Conservation (phyloP, 768 basidiomycete genomes). For the Russula olivacea region DNA sequence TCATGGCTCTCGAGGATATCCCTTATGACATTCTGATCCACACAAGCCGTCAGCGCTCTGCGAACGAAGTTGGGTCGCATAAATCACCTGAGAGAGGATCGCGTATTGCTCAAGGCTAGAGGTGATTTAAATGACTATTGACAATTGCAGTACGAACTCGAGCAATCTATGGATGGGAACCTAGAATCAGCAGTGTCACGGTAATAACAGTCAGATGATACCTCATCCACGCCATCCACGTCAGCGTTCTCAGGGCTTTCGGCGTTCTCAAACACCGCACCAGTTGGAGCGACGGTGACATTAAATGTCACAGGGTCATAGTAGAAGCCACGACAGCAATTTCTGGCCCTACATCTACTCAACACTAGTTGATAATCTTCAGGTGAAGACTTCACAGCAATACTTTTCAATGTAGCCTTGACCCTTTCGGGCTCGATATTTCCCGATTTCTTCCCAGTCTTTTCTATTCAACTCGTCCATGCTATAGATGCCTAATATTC, state of each 20-base stretch:
- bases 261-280: not conserved
- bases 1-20: slow-evolving; percentile 20
- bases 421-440: slow-evolving; percentile 7
- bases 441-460: slow-evolving; percentile 13
- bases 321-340: not conserved
- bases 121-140: not conserved
- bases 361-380: not conserved
- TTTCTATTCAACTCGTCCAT: slow-evolving; percentile 15
- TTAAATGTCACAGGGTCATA: slow-evolving; percentile 11
- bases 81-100: slow-evolving; percentile 12
- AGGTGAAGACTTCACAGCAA: not conserved
- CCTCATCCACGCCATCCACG: slow-evolving; percentile 11
- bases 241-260: not conserved
- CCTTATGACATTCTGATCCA: slow-evolving; percentile 3
- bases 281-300: not conserved
- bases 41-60: not conserved
- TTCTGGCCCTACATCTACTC: slow-evolving; percentile 15
- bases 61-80: not conserved
- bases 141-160: slow-evolving; percentile 5
- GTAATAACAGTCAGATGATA: not conserved
- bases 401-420: slow-evolving; percentile 9
- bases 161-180: slow-evolving; percentile 7
- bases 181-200: not conserved
- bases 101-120: slow-evolving; percentile 21
- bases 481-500: slow-evolving; percentile 6